These are phyloP conservation scores for Linderniella brevidens DNA, from an alignment of 257 asterid species.

Conservation along the genomic window DNA sequence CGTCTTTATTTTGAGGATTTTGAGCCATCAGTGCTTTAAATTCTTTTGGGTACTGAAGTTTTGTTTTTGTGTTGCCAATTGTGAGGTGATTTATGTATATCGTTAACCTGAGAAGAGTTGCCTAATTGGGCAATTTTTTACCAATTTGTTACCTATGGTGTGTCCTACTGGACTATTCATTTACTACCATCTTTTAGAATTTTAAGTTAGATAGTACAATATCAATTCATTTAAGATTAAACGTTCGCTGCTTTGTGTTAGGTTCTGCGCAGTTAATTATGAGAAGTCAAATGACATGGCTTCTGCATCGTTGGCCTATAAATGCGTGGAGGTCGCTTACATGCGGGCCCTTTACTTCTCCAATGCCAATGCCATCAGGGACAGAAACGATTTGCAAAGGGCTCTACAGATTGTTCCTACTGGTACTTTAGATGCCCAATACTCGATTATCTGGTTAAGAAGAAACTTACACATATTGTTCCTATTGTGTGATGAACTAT, in stretches of 20 bases:
- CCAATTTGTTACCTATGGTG: no score
- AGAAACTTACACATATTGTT: not conserved
- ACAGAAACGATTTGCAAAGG: conserved; percentile 54
- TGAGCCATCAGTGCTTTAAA: not conserved
- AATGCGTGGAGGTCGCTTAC: conserved; percentile 85
- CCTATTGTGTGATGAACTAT: not conserved
- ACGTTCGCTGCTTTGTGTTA: conserved; percentile 3
- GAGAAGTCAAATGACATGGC: conserved; percentile 82
- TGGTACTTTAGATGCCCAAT: conserved; percentile 24
- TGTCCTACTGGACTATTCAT: no score
- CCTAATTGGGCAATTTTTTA: no score
- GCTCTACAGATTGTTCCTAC: conserved; percentile 69
- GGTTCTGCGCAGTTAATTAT: conserved; percentile 91
- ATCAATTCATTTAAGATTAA: no score
- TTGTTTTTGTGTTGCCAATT: not conserved
- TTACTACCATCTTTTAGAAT: no score
- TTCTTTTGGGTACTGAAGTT: conserved; percentile 6
- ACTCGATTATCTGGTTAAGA: not conserved
- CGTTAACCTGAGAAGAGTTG: no score
- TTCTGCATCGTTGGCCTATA: conserved; percentile 90
- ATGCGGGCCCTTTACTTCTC: conserved; percentile 72
- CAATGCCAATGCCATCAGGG: conserved; percentile 52
- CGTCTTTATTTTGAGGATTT: no score
- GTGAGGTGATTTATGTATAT: conserved; percentile 1
- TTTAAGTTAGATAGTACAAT: no score